Base-by-base conservation (phyloP, 805 yeast species). In the Ogataea polymorpha region DNA sequence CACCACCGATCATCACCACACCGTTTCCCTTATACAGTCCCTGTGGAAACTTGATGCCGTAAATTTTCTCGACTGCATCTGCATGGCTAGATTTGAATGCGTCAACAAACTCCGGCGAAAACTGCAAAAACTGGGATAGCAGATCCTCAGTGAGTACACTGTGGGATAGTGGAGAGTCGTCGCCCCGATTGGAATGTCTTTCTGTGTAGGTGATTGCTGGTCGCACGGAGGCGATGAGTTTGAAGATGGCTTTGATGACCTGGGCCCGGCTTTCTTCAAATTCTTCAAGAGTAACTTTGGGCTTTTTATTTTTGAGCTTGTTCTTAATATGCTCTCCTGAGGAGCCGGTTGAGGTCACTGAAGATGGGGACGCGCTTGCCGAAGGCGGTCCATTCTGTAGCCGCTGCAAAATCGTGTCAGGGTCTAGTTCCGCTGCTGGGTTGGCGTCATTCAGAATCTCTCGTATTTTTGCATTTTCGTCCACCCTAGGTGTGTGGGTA, bases 1-100 rank as follows among this genome's bases (percentile, higher is more conserved):
- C 83, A 27, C 85, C 85, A 8, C 82, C 85, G 32, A 78, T 81
- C 53, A 70, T 76, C 2, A 78, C 83, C 8, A 77, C 72, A 13
- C 85, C 85, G 48, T 72, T 64, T 1, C 79, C 75, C 4, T 59
- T 55, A 53, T 73, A 76, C 9, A 75, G 48, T 5, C 65, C 60
- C 44, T 67, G 30, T 4, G 59, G 55, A 25, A 50, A 48, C 12
- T 39, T 32, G 11, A 52, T 21, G 15, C 42, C 55, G 5, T 78
- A 77, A 56, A 80, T 58, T 27, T 58, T 59, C 2, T 57, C 55
- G 21, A 75, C 60, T 9, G 74, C 71, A 32, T 58, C 55, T 4
- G 56, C 39, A 55, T 80, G 86, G 13, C 77, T 67, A 13, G 50
- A 48, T 14, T 56, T 65, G 68, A 80, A 66, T 17, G 65, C 56